phyloP scores from a whole-genome alignment of 192 early-diverging fungal species.

The Linnemannia hyalina region DNA sequence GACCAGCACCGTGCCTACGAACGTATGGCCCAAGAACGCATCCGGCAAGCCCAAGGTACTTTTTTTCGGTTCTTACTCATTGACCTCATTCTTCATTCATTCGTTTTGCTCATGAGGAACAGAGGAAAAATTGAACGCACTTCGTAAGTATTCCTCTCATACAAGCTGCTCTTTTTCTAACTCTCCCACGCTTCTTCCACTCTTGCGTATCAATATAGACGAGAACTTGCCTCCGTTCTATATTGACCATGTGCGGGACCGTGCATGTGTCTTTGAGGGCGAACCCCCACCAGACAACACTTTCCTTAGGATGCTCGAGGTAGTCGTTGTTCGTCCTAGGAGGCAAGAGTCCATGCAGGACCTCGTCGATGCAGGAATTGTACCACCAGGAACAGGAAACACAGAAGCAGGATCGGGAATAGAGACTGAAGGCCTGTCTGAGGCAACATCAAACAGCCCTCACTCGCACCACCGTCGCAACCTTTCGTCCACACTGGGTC shows the following conservation, averaged over 20 bases:
- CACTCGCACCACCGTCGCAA: neutral
- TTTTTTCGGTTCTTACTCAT: neutral
- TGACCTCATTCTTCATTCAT: slow-evolving; percentile 3
- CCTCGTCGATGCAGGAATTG: neutral
- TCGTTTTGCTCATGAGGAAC: neutral
- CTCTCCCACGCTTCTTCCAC: neutral
- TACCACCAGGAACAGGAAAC: neutral
- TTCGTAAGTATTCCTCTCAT: neutral
- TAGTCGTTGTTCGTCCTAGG: neutral
- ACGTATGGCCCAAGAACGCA: slow-evolving; percentile 9
- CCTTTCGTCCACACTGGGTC: neutral
- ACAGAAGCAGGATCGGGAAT: neutral
- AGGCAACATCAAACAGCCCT: neutral
- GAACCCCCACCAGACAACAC: slow-evolving; percentile 6
- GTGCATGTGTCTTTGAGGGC: slow-evolving; percentile 18
- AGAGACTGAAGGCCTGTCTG: neutral
- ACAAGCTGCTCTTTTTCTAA: neutral
- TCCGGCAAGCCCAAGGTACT: neutral
- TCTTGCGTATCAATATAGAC: neutral
- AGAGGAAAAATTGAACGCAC: neutral
- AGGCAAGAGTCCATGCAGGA: neutral
- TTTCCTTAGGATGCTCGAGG: neutral
- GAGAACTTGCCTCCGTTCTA: slow-evolving; percentile 37
- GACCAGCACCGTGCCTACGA: neutral
- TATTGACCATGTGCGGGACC: slow-evolving; percentile 31